phyloP scores from a whole-genome alignment of 164 flowering plant genomes.

The Piper longum region DNA sequence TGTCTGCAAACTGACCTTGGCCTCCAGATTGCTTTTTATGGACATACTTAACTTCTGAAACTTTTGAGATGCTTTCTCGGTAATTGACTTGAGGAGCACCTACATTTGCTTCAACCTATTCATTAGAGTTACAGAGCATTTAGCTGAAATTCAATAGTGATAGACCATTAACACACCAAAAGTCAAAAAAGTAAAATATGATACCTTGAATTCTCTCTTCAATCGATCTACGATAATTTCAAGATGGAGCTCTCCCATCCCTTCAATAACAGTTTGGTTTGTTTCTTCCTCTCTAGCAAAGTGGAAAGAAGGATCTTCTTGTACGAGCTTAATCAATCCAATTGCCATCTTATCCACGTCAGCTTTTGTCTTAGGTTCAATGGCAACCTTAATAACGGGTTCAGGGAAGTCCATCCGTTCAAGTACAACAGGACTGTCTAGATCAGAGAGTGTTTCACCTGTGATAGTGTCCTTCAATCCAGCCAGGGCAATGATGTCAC shows the following conservation, averaged over 20 bases:
- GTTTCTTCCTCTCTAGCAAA: conserved; percentile 91
- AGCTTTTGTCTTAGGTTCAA: conserved; percentile 96
- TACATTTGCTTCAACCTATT: conserved; percentile 90
- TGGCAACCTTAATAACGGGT: conserved; percentile 96
- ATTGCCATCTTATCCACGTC: conserved; percentile 83
- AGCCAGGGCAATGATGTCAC: conserved; percentile 92
- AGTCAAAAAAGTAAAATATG: background rate
- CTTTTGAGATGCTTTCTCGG: conserved; percentile 81
- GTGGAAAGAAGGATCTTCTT: conserved; percentile 98
- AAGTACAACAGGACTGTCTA: conserved; percentile 65
- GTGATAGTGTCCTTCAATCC: conserved; percentile 92
- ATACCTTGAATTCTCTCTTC: conserved; percentile 86
- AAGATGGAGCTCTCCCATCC: conserved; percentile 99
- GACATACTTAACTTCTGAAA: conserved; percentile 64
- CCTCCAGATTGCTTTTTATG: conserved; percentile 99
- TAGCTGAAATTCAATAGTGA: background rate
- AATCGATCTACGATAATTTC: conserved; percentile 95
- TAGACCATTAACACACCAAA: background rate
- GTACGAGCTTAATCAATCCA: conserved; percentile 85
- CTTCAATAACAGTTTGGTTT: conserved; percentile 93
- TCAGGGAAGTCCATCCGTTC: conserved; percentile 98
- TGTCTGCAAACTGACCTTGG: conserved; percentile 90
- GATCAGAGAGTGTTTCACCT: conserved; percentile 85
- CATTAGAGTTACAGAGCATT: conserved; percentile 3
- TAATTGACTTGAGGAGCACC: conserved; percentile 99